Evolutionary conservation across 2,329 filamentous ascomycete species (phyloP).

Genomic region (Thyridium curvatum): DNA sequence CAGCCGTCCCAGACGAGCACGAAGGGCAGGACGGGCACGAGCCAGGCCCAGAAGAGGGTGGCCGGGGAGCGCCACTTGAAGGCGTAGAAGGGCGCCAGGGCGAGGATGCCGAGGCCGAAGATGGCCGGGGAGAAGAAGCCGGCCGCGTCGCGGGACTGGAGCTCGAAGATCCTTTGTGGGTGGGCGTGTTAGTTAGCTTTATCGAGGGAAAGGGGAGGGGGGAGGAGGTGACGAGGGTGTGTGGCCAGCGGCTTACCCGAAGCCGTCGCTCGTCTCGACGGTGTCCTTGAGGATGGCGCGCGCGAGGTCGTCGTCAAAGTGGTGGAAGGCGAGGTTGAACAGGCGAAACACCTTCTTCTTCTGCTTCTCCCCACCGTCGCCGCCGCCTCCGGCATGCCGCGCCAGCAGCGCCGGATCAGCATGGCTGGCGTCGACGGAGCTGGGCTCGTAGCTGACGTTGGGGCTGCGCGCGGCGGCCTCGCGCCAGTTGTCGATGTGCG

Average conservation of each 20-base stretch:
- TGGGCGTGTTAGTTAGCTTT: neutral
- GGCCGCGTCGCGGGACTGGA: conserved; percentile 58
- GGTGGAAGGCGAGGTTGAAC: conserved; percentile 72
- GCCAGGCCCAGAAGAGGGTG: conserved; percentile 60
- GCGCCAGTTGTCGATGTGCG: conserved; percentile 56
- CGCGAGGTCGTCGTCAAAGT: conserved; percentile 62
- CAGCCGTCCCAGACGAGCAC: conserved; percentile 64
- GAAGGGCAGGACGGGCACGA: conserved; percentile 60
- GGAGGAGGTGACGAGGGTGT: neutral
- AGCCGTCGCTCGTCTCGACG: conserved; percentile 57
- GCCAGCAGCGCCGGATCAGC: conserved; percentile 45
- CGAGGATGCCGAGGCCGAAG: conserved; percentile 44
- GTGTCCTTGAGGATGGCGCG: conserved; percentile 57
- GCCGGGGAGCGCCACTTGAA: conserved; percentile 44
- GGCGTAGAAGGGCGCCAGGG: conserved; percentile 45
- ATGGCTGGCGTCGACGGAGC: conserved; percentile 58
- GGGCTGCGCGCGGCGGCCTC: conserved; percentile 42
- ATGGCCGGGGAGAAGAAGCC: conserved; percentile 45
- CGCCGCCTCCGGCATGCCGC: conserved; percentile 2
- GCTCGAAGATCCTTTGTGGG: conserved; percentile 59
- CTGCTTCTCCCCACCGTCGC: conserved; percentile 10
- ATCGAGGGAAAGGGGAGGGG: neutral
- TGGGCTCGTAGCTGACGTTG: conserved; percentile 52
- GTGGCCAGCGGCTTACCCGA: conserved; percentile 36
- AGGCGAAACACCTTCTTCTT: conserved; percentile 56